Evolutionary conservation across 768 basidiomycete species (phyloP), one percentile per base, ranked within the genome.

Genomic region (Suillus alpinus): DNA sequence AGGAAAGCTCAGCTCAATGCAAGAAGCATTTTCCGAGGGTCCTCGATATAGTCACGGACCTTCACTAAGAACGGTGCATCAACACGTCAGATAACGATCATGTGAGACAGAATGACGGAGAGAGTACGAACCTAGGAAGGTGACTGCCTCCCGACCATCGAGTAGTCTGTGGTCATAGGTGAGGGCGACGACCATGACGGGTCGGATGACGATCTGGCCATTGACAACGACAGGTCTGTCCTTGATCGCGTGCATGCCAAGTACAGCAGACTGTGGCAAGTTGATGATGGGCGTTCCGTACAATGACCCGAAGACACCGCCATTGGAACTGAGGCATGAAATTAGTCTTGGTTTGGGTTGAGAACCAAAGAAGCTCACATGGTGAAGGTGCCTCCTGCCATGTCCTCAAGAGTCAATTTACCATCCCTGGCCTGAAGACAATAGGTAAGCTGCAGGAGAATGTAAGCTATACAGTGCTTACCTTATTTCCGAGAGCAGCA

Each of bases 271-370:
- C 73, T 98, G 96, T 5, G 95, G 96, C 46, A 95, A 79, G 81
- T 98, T 98, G 79, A 98, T 96, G 71, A 99, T 99, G 40, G 96
- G 96, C 20, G 96, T 99, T 43, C 96, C 96, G 69, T 89, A 97
- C 56, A 99, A 79, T 51, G 94, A 96, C 46, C 96, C 96, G 70
- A 99, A 99, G 71, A 99, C 96, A 67, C 96, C 96, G 51, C 96
- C 97, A 71, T 99, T 99, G 43, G 97, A 98, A 75, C 94, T 96
- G 64, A 34, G 62, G 31, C 18, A 8, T 7, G 6, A 67, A 47
- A 44, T 57, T 8, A 60, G 20, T 46, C 3, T 26, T 18, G 10
- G 3, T 18, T 9, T 37, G 16, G 1, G 18, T 39, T 55, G 36
- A 23, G 23, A 6, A 43, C 37, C 32, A 40, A 16, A 57, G 36